Conservation (phyloP, 2,329 filamentous ascomycete species). For the Mollisiaceae sp. region DNA sequence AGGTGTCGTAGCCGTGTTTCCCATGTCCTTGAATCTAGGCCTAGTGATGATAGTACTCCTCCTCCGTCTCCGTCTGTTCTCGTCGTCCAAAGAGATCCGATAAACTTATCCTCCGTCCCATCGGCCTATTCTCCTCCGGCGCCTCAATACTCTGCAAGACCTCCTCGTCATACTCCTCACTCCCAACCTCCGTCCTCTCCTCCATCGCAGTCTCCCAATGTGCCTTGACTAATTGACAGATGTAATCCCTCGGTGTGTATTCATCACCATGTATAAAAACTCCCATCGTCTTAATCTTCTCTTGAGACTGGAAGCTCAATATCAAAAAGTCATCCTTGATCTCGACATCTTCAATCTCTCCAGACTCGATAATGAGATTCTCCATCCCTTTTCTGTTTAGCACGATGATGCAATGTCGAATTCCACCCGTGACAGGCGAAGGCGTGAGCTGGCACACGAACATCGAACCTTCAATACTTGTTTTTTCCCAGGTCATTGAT, state of each 20-base stretch:
- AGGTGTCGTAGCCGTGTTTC: not conserved
- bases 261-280: constrained; percentile 60
- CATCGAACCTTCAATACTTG: constrained; percentile 82
- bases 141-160: constrained; percentile 20
- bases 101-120: constrained; percentile 39
- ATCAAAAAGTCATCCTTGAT: constrained; percentile 55
- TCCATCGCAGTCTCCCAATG: constrained; percentile 39
- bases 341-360: constrained; percentile 66
- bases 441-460: constrained; percentile 76
- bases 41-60: constrained; percentile 5
- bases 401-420: constrained; percentile 65
- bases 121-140: constrained; percentile 21
- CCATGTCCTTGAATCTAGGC: not conserved
- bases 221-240: constrained; percentile 37
- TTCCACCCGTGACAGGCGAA: constrained; percentile 46
- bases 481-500: constrained; percentile 79
- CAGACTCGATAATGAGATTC: constrained; percentile 72
- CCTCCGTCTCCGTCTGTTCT: not conserved
- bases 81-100: constrained; percentile 36
- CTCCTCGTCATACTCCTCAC: constrained; percentile 27
- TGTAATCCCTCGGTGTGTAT: constrained; percentile 46
- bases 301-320: constrained; percentile 20
- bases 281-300: constrained; percentile 51
- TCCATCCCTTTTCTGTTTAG: constrained; percentile 74
- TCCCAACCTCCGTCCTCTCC: constrained; percentile 18